Evolutionary conservation across 805 yeast species (phyloP), one percentile per base, ranked within the genome.

Genomic region (Nakazawaea holstii): DNA sequence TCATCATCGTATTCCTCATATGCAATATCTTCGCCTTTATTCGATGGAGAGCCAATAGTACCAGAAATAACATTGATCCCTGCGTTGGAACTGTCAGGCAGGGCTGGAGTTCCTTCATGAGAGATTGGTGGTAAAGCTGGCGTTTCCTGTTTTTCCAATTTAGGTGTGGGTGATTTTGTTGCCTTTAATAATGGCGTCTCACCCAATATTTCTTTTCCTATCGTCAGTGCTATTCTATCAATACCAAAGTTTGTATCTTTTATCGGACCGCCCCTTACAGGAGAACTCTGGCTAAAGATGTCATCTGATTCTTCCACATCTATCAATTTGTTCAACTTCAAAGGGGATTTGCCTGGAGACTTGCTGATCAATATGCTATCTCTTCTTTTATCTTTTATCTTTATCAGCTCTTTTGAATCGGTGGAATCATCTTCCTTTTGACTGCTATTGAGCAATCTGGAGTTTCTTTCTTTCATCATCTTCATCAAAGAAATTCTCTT

Each of bases 281-380:
- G 49, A 10, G 49, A 46, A 10, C 35, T 24, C 14, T 36, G 41
- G 20, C 46, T 37, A 43, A 46, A 46, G n/a, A 46, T 41, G 26
- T 46, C 49, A 11, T 20, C 38, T 3, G 6, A 27, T 13, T 35
- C 40, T 4, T 41, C 45, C 6, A 10, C 36, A 37, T 46, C 49
- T 14, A 46, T 35, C 17, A 46, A 37, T 30, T 46, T 46, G 29
- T 46, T 46, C 46, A 37, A 14, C 20, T 48, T 48, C 35, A 46
- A 41, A 6, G 49, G 49, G 14, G 49, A 46, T 17, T 38, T 40
- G 26, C 35, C 42, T 33, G 40, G 49, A 29, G 48, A 31, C 39
- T 15, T 39, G 38, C 26, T 31, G 9, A 36, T 37, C 20, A 43
- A 35, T 8, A 41, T 39, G 5, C 26, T 43, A 24, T 41, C 38